These are phyloP conservation scores for Thalia dealbata DNA, from an alignment of 176 grass and related monocot species.

Conservation along the genomic window DNA sequence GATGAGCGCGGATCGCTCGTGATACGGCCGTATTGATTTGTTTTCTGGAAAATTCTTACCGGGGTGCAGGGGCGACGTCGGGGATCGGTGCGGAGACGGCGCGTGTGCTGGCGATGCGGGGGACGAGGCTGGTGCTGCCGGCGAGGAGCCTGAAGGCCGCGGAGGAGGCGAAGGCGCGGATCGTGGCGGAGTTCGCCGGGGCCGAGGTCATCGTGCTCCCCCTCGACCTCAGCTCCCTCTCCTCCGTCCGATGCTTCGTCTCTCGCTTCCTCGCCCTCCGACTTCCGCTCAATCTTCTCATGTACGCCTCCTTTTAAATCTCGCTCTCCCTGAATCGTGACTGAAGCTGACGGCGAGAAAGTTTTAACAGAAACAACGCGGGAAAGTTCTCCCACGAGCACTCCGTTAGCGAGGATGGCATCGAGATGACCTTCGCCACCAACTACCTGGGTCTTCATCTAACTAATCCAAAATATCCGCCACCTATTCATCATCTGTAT, in stretches of 20 bases:
- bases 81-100: conserved; percentile 92
- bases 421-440: conserved; percentile 98
- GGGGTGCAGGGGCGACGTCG: conserved; percentile 53
- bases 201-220: conserved; percentile 59
- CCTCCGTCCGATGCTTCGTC: conserved; percentile 70
- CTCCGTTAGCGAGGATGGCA: conserved; percentile 78
- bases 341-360: not conserved
- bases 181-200: conserved; percentile 38
- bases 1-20: not conserved
- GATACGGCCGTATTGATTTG: not conserved
- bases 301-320: conserved; percentile 26
- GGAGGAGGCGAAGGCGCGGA: conserved; percentile 51
- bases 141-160: conserved; percentile 71
- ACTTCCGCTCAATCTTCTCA: conserved; percentile 77
- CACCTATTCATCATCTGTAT: not conserved
- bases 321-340: not conserved
- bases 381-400: conserved; percentile 94
- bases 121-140: conserved; percentile 60
- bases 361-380: conserved; percentile 74
- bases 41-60: not conserved
- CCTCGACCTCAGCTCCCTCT: conserved; percentile 83
- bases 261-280: conserved; percentile 43
- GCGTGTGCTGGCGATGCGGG: conserved; percentile 76
- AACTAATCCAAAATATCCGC: not conserved
- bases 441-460: conserved; percentile 62